phyloP scores from a whole-genome alignment of 768 basidiomycete genomes.

The Fibroporia radiculosa region DNA sequence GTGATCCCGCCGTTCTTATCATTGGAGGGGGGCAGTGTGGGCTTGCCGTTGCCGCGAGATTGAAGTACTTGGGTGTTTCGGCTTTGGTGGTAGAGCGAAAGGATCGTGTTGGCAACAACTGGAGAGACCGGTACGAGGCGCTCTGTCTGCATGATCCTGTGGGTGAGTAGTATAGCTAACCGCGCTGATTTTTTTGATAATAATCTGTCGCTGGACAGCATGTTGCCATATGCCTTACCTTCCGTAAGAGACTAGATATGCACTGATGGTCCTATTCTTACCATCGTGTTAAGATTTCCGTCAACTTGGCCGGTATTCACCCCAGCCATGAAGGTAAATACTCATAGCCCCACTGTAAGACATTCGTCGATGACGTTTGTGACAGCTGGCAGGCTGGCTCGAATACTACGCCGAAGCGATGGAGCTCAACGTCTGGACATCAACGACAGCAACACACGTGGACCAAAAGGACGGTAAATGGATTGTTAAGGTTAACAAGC shows the following conservation, averaged over 20 bases:
- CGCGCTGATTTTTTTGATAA: neutral
- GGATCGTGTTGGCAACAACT: constrained; percentile 50
- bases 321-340: constrained; percentile 41
- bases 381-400: constrained; percentile 57
- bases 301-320: constrained; percentile 50
- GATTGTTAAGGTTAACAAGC: constrained; percentile 24
- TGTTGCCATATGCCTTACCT: constrained; percentile 49
- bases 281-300: constrained; percentile 36
- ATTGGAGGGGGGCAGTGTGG: constrained; percentile 48
- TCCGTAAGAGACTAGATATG: constrained; percentile 29
- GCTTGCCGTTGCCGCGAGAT: constrained; percentile 46
- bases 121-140: constrained; percentile 61
- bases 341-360: neutral
- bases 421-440: constrained; percentile 58
- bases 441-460: constrained; percentile 19
- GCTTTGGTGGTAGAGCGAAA: constrained; percentile 58
- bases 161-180: constrained; percentile 34
- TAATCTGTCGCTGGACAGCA: no score
- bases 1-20: constrained; percentile 46
- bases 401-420: constrained; percentile 53
- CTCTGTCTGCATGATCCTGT: constrained; percentile 64
- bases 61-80: constrained; percentile 42
- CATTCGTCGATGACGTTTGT: neutral
- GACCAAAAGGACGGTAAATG: constrained; percentile 19
- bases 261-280: neutral